Evolutionary conservation across 371 early-diverging fungal genomes (phyloP), one percentile per base, ranked within the genome.

Genomic region (Conidiobolus coronatus): DNA sequence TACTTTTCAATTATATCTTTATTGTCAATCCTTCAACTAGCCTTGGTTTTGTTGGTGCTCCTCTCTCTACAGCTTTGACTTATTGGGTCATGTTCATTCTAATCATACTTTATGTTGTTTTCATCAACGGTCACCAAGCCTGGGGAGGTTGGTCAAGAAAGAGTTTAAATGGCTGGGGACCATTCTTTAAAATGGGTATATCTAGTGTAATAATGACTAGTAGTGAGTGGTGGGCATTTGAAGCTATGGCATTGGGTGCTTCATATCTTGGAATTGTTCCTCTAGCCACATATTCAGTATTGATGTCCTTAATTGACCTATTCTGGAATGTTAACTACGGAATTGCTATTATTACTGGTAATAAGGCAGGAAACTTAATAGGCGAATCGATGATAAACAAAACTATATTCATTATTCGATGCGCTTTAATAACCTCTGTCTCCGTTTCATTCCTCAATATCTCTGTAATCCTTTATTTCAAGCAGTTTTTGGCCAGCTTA

Each of bases 121-220:
- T 59, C 52, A 61, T 83, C 41, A 61, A 67, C 13, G 89, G 88
- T 1, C 56, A 63, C 14, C 63, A 68, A 20, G 68, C 71, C 1
- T 92, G 87, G 86, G 84, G 82, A 19, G 89, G 87, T 9, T 87
- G 86, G 82, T 71, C 78, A 3, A 58, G 68, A 18, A 75, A 75
- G 42, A 70, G 75, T 7, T 55, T 86, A 20, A 55, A 59, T 37
- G 64, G 64, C 4, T 74, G 72, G 73, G 65, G 66, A 51, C 67
- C 68, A 22, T 83, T 79, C 53, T 42, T 81, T 42, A 66, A 65
- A 40, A 62, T 88, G 88, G 75, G 68, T 0, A 19, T 69, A 1
- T 75, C 81, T 0, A 74, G 78, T 2, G 65, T 73, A 23, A 44
- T 71, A 43, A 80, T 82, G 80, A 56, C 74, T 17, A 75, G 79